These are phyloP conservation scores for Collybiopsis luxurians DNA, from an alignment of 768 basidiomycete genomes.

Conservation along the genomic window DNA sequence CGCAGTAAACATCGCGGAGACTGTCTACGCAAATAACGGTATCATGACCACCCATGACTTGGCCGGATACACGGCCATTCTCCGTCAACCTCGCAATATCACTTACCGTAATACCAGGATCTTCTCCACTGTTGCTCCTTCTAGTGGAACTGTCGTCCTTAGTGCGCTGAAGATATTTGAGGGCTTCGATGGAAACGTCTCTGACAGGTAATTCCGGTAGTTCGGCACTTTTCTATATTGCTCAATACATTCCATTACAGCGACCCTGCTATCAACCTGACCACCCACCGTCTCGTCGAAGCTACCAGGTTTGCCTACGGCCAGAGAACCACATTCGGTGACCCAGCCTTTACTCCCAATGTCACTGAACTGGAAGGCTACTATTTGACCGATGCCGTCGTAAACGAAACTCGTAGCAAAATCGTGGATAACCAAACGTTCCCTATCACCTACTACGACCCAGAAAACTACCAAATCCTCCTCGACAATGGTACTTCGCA, in stretches of 20 bases:
- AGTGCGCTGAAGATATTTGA: constrained; percentile 34
- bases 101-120: constrained; percentile 23
- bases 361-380: constrained; percentile 29
- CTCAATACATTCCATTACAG: not conserved
- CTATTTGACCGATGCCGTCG: constrained; percentile 24
- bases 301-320: constrained; percentile 33
- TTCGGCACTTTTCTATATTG: not conserved
- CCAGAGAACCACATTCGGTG: constrained; percentile 26
- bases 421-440: constrained; percentile 27
- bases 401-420: constrained; percentile 20
- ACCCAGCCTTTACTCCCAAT: constrained; percentile 36
- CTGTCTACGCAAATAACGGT: constrained; percentile 12
- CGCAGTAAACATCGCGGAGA: constrained; percentile 13
- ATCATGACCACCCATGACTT: constrained; percentile 16
- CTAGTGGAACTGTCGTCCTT: constrained; percentile 31
- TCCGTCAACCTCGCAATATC: constrained; percentile 23
- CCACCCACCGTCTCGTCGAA: constrained; percentile 32
- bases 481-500: constrained; percentile 35
- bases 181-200: constrained; percentile 22
- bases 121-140: constrained; percentile 36
- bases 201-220: not conserved
- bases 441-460: constrained; percentile 27
- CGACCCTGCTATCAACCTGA: constrained; percentile 27
- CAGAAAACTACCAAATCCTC: constrained; percentile 21
- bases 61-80: constrained; percentile 15